A percentile compares a stretch with the other conserved stretches of the same genome.
Conservation (phyloP, 306 rosid species). For the Argentina anserina region DNA sequence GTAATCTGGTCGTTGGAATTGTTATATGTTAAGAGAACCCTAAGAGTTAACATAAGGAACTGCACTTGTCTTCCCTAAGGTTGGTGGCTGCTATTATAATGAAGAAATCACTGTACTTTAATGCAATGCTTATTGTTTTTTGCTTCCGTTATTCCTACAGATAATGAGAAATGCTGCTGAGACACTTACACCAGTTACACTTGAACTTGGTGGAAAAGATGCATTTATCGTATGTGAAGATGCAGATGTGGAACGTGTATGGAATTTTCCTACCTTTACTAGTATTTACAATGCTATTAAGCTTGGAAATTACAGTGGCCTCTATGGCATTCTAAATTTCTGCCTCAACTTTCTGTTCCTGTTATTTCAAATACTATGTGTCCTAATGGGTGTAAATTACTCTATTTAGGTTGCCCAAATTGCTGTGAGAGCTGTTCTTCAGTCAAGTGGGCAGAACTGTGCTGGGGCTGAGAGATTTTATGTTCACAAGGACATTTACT, state of each 20-base stretch:
- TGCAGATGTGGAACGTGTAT: slow-evolving; percentile 82
- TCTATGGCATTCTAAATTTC: neutral
- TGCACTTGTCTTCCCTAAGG: neutral
- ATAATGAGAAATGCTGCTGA: slow-evolving; percentile 91
- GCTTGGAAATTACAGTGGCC: slow-evolving; percentile 17
- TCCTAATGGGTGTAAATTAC: slow-evolving; percentile 27
- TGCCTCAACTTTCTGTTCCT: neutral
- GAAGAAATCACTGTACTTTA: slow-evolving; percentile 18
- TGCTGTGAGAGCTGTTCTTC: slow-evolving; percentile 90
- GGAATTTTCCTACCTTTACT: slow-evolving; percentile 20
- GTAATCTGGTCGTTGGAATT: neutral
- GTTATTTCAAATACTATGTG: neutral
- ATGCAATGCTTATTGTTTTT: slow-evolving; percentile 13
- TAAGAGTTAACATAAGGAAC: neutral
- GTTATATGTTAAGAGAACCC: neutral
- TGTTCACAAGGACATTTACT: slow-evolving; percentile 70
- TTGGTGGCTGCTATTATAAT: slow-evolving; percentile 2
- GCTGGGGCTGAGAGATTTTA: slow-evolving; percentile 98
- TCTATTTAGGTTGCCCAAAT: slow-evolving; percentile 74
- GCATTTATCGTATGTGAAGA: slow-evolving; percentile 94
- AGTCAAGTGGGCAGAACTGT: slow-evolving; percentile 96
- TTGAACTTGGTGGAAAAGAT: slow-evolving; percentile 99
- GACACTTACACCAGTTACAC: slow-evolving; percentile 80
- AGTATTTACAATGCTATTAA: slow-evolving; percentile 10
- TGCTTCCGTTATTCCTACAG: slow-evolving; percentile 40